Percentiles rank a stretch among this genome's conserved stretches.
These are phyloP conservation scores for Xylaria sp. DNA, from an alignment of 2,329 filamentous ascomycete genomes.

Conservation along the genomic window DNA sequence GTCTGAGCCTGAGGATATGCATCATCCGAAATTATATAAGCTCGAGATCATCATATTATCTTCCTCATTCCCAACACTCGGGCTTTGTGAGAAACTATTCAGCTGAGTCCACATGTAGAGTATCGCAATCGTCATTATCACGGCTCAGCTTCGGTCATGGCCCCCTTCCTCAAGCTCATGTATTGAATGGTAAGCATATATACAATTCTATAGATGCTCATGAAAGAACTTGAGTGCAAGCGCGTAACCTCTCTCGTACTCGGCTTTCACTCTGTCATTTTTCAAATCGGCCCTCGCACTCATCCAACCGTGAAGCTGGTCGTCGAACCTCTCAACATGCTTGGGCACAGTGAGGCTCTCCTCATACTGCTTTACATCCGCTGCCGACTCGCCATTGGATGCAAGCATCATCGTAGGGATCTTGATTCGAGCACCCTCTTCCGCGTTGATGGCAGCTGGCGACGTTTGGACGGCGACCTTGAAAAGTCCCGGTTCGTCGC, in stretches of 20 bases:
- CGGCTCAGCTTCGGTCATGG: not conserved
- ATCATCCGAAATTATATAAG: not conserved
- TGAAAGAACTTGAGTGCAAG: conserved; percentile 65
- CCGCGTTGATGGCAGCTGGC: conserved; percentile 69
- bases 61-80: not conserved
- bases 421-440: conserved; percentile 56
- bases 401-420: conserved; percentile 59
- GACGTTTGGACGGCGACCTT: conserved; percentile 60
- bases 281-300: conserved; percentile 69
- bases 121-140: not conserved
- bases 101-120: not conserved
- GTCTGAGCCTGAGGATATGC: not conserved
- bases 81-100: not conserved
- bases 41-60: not conserved
- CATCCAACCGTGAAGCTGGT: conserved; percentile 78
- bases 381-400: conserved; percentile 68
- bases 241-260: conserved; percentile 69
- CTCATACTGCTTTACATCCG: conserved; percentile 63
- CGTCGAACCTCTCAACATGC: conserved; percentile 69
- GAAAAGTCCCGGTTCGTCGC: conserved; percentile 60
- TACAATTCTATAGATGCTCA: conserved; percentile 51
- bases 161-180: not conserved
- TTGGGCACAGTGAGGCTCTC: conserved; percentile 61
- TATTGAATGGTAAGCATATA: not conserved
- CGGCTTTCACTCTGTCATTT: conserved; percentile 64